Conservation (phyloP, 495 filamentous ascomycete species). For the Talaromyces ruber region DNA sequence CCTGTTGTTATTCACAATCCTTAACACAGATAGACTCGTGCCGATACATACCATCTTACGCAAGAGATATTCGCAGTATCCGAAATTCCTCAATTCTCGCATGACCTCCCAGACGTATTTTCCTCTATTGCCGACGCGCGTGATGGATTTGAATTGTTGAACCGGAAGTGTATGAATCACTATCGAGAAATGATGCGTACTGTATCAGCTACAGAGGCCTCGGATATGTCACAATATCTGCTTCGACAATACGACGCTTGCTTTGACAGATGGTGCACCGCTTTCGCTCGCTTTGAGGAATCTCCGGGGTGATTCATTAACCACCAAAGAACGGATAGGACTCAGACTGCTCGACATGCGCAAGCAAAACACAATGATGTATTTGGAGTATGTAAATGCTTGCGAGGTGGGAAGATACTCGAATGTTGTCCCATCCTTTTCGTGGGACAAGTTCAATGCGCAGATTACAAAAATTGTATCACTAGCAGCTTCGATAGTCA, state of each 20-base stretch:
- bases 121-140: conserved; percentile 14
- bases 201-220: background rate
- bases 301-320: conserved; percentile 6
- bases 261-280: conserved; percentile 11
- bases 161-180: background rate
- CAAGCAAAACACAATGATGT: conserved; percentile 6
- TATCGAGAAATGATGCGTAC: background rate
- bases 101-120: conserved; percentile 3
- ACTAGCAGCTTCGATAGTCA: conserved; percentile 13
- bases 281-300: conserved; percentile 11
- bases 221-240: background rate
- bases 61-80: background rate
- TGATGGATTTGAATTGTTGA: conserved; percentile 13
- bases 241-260: conserved; percentile 3
- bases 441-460: conserved; percentile 14
- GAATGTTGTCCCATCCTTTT: background rate
- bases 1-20: background rate
- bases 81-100: background rate
- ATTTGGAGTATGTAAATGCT: conserved; percentile 2
- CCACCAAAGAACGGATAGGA: conserved; percentile 10
- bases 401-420: background rate
- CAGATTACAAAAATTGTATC: conserved; percentile 17
- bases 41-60: background rate
- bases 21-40: background rate
- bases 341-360: conserved; percentile 12